A percentile compares a stretch with the other conserved stretches of the same genome.
phyloP scores from a whole-genome alignment of 192 early-diverging fungal genomes.

The Umbelopsis sp. region DNA sequence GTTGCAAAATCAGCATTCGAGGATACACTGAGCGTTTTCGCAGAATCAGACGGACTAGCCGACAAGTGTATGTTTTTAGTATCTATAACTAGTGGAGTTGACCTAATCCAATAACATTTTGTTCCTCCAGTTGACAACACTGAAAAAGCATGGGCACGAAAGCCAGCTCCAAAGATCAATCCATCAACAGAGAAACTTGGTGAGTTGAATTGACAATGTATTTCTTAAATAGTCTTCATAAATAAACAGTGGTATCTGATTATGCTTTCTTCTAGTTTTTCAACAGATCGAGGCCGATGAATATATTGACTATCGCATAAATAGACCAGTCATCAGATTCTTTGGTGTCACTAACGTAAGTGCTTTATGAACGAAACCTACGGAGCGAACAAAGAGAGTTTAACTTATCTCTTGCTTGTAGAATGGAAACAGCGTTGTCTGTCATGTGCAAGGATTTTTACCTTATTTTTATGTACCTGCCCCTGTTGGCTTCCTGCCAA shows the following conservation, averaged over 20 bases:
- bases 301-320: constrained; percentile 52
- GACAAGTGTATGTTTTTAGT: background rate
- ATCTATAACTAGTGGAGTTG: background rate
- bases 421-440: constrained; percentile 86
- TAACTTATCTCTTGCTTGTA: constrained; percentile 26
- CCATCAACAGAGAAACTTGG: constrained; percentile 41
- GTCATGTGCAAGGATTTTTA: constrained; percentile 87
- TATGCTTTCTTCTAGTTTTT: constrained; percentile 63
- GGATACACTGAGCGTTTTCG: constrained; percentile 5
- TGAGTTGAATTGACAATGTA: constrained; percentile 2
- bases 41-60: background rate
- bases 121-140: constrained; percentile 39
- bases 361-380: background rate
- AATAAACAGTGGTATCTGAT: background rate
- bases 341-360: constrained; percentile 84
- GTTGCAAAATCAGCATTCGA: constrained; percentile 9
- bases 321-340: constrained; percentile 71
- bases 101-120: background rate
- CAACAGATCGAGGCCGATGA: constrained; percentile 98
- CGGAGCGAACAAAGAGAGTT: no score
- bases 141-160: constrained; percentile 39
- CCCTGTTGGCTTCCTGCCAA: constrained; percentile 72
- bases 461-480: constrained; percentile 96
- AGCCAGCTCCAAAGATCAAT: constrained; percentile 31
- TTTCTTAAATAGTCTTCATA: background rate